Conservation (phyloP, 805 yeast genomes). For the Candida fluviatilis region DNA sequence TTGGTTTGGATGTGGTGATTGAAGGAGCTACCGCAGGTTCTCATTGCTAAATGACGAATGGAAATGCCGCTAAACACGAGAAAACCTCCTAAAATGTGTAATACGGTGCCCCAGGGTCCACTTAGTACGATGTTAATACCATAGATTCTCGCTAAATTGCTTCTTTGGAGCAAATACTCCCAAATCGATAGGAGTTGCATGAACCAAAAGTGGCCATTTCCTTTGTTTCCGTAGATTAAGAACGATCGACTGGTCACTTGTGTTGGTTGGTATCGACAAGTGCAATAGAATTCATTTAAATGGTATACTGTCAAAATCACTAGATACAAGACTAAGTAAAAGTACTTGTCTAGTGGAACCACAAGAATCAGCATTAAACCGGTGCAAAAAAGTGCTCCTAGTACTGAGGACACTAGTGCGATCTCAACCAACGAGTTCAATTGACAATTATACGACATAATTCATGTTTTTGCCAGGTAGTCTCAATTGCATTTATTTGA, state of each 20-base stretch:
- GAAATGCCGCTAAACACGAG: slow-evolving; percentile 20
- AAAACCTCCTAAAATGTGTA: slow-evolving; percentile 11
- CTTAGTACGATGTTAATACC: neutral
- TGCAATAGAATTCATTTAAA: slow-evolving; percentile 24
- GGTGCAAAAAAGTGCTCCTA: slow-evolving; percentile 14
- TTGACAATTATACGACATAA: neutral
- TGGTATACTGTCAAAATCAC: slow-evolving; percentile 18
- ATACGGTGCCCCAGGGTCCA: no score
- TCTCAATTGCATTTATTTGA: no score
- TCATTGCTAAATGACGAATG: slow-evolving; percentile 26
- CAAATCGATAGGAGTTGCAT: slow-evolving; percentile 21
- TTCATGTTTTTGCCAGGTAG: no score
- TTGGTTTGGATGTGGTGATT: slow-evolving; percentile 27
- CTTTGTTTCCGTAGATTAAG: slow-evolving; percentile 31
- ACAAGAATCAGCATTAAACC: slow-evolving; percentile 1
- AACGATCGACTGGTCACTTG: slow-evolving; percentile 25
- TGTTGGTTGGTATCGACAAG: slow-evolving; percentile 21
- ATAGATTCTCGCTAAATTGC: neutral
- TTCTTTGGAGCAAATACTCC: slow-evolving; percentile 17
- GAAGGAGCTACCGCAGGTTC: slow-evolving; percentile 31
- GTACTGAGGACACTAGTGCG: slow-evolving; percentile 11
- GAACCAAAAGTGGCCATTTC: slow-evolving; percentile 25
- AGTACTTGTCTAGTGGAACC: neutral
- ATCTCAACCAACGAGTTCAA: slow-evolving; percentile 18
- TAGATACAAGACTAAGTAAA: slow-evolving; percentile 12